Percentiles rank a stretch among this genome's conserved stretches.
Conservation (phyloP, 2,329 filamentous ascomycete genomes). For the Colletotrichum coccodes region DNA sequence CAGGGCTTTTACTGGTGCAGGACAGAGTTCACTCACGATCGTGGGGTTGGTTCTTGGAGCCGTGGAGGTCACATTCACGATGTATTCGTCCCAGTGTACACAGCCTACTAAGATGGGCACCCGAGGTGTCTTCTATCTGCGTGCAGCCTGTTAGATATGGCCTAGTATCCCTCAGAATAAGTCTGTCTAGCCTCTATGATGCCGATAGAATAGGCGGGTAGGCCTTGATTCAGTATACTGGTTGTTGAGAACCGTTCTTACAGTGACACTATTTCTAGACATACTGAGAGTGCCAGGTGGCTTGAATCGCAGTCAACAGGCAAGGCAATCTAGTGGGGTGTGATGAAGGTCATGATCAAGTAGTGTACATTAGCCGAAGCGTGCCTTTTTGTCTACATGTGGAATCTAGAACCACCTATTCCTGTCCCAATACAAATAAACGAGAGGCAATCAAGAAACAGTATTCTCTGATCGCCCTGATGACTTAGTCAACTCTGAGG, state of each 20-base stretch:
- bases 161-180: too few relatives aligned
- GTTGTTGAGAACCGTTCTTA: too few relatives aligned
- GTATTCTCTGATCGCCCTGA: neutral
- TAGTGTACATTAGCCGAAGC: slow-evolving; percentile 47
- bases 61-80: neutral
- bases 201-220: too few relatives aligned
- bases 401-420: slow-evolving; percentile 28
- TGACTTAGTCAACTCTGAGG: slow-evolving; percentile 75
- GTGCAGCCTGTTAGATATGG: too few relatives aligned
- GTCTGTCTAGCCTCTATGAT: neutral
- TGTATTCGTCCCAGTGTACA: neutral
- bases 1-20: too few relatives aligned
- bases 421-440: slow-evolving; percentile 32
- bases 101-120: neutral
- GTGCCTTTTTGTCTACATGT: slow-evolving; percentile 42
- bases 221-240: too few relatives aligned
- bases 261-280: too few relatives aligned
- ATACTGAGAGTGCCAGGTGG: neutral
- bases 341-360: slow-evolving; percentile 15
- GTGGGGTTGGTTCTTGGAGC: neutral
- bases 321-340: neutral
- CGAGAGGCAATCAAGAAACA: slow-evolving; percentile 15
- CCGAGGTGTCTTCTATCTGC: neutral
- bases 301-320: neutral
- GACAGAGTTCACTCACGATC: too few relatives aligned